A percentile compares a stretch with the other conserved stretches of the same genome.
phyloP scores from a whole-genome alignment of 495 filamentous ascomycete species.

The Talaromyces nanjingensis region DNA sequence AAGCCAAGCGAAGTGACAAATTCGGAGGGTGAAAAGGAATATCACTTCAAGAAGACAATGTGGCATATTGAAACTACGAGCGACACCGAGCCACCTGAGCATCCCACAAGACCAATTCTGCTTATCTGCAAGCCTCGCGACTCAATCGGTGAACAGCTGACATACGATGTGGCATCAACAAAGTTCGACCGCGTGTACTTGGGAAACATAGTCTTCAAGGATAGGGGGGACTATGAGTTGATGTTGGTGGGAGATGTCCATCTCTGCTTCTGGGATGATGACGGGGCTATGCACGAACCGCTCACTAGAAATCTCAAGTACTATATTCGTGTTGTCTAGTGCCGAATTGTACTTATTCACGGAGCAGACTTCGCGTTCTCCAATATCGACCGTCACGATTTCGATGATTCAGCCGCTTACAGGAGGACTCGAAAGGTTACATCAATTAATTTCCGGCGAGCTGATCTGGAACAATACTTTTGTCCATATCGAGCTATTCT shows the following conservation, averaged over 20 bases:
- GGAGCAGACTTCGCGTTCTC: not conserved
- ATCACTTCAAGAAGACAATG: not conserved
- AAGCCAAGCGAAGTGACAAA: too few relatives aligned
- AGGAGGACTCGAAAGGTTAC: not conserved
- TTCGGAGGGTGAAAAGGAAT: too few relatives aligned
- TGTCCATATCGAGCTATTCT: not conserved
- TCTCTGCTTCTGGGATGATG: slow-evolving; percentile 4
- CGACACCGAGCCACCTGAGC: not conserved
- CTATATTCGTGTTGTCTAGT: not conserved
- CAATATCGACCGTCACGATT: not conserved
- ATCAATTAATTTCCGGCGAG: not conserved
- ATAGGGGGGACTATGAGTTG: not conserved
- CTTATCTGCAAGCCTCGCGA: not conserved
- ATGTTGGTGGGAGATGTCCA: slow-evolving; percentile 2
- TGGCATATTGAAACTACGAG: not conserved
- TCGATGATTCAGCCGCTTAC: not conserved
- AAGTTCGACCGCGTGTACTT: not conserved
- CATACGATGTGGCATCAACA: not conserved
- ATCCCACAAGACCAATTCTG: not conserved
- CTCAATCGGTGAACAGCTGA: not conserved
- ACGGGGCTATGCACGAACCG: not conserved
- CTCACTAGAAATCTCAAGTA: not conserved
- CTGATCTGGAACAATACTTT: not conserved
- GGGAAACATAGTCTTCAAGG: not conserved
- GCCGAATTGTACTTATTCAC: not conserved